Base-by-base conservation (phyloP, 352 stramenopile species). In the Phytophthora megakarya region DNA sequence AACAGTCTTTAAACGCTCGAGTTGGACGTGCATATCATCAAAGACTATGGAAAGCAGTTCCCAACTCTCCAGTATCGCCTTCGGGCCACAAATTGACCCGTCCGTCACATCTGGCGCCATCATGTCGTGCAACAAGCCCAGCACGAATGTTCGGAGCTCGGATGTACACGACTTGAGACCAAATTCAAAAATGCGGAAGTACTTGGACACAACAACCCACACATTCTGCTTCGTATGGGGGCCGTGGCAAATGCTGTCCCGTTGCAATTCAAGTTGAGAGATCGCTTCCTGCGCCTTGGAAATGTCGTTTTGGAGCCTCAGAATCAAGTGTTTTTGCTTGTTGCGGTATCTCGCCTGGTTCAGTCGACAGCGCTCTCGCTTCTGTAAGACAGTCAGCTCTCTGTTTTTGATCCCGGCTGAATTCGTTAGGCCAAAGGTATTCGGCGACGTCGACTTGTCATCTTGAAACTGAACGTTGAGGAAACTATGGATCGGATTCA, bases 61-160 rank as follows among this genome's bases (percentile, higher is more conserved):
- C 52, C 52, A 60, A 9, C 51, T 50, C 3, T 37, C 15, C 11
- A 60, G 16, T 9, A 65, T 11, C 33, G 26, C 37, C 3, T 50
- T 5, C 18, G 38, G 19, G 1, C 47, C 57, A 30, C 28, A 40
- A 28, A 28, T 23, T 5, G 19, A 26, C 1, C 35, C 56, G 39
- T 49, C 26, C 15, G 21, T 46, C 30, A 53, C 47, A 33, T 65
- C 47, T 11, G 30, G 9, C 5, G 42, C 42, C 40, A 61, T 53
- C 1, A 38, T n/a, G 3, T 25, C 19, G 40, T 40, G 26, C 22
- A 42, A 16, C 30, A 60, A 63, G 7, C 15, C 28, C 23, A 58
- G 7, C 35, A 35, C 33, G n/a, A 52, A 43, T n/a, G 23, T 12
- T 1, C 3, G 26, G 15, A 50, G 26, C 23, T 18, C 26, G 1